phyloP scores from a whole-genome alignment of 2,329 filamentous ascomycete species.

The Cladosporium sp. region DNA sequence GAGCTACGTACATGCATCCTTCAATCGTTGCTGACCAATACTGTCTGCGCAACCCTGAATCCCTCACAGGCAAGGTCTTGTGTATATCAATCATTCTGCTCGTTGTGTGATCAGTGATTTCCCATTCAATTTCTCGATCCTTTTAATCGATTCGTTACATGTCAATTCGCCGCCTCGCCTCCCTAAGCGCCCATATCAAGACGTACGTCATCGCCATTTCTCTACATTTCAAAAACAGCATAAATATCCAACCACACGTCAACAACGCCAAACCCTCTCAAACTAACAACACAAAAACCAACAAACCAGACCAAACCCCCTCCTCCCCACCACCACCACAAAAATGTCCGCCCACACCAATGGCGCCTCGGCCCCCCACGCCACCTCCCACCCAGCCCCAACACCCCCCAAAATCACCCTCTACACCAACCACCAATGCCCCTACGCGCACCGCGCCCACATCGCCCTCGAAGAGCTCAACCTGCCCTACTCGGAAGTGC shows the following conservation, averaged over 20 bases:
- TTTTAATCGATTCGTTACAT: not conserved
- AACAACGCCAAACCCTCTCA: not conserved
- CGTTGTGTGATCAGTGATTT: too few relatives aligned
- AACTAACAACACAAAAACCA: not conserved
- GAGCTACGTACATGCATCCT: too few relatives aligned
- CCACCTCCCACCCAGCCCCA: not conserved
- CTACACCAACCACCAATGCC: constrained; percentile 67
- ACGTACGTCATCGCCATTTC: constrained; percentile 5
- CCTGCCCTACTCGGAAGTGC: constrained; percentile 30
- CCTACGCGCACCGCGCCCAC: constrained; percentile 66
- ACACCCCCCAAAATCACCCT: constrained; percentile 52
- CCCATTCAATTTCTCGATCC: too few relatives aligned
- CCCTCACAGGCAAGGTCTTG: not conserved
- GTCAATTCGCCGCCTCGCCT: constrained; percentile 5
- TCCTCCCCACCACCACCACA: not conserved
- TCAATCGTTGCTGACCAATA: constrained; percentile 6
- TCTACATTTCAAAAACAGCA: not conserved
- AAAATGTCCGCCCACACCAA: constrained; percentile 12
- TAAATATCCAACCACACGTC: too few relatives aligned
- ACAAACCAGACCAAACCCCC: not conserved
- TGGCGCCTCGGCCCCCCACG: constrained; percentile 9
- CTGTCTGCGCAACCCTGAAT: too few relatives aligned
- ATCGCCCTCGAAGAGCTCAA: constrained; percentile 30
- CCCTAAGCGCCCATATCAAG: constrained; percentile 2
- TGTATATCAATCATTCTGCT: not conserved